Evolutionary conservation across 352 stramenopile species (phyloP), one percentile per base, ranked within the genome.

Genomic region (Phytophthora nicotianae): DNA sequence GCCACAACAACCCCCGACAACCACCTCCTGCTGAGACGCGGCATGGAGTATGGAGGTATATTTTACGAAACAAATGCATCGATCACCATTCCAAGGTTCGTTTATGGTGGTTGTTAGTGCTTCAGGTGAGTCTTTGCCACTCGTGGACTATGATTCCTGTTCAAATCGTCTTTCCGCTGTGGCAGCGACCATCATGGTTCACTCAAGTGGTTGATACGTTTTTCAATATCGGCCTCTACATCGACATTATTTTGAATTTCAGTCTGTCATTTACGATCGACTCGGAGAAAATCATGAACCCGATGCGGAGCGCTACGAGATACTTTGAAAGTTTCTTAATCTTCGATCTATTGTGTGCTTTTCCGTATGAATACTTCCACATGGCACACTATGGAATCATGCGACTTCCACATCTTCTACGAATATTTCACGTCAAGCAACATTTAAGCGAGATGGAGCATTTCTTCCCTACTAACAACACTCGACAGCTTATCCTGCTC

Each of bases 201-300:
- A 72, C 75, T 32, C 46, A 62, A 21, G 11, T 50, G 3, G 1
- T 74, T 0, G 83, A 88, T 41, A 33, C 42, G 0, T 5, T 88
- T 10, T 72, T 68, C 5, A 74, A 75, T 37, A 4, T 73, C 10
- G 40, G 70, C 1, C 42, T 89, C 4, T 62, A 64, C 8, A 54
- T 70, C 5, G 79, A 89, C 24, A 56, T 90, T 5, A 62, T 86
- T 16, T 23, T 88, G 7, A 90, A 88, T 47, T 75, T 88, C 21
- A 85, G 78, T 11, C 56, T 89, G 0, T 85, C 79, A 4, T 90
- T 82, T 50, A 71, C 56, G 3, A 38, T 68, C 9, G 60, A 89
- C 35, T 65, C 77, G 1, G 81, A 90, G 40, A 89, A 83, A 29
- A 89, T 89, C 23, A 64, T 77, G 37, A 65, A 86, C 16, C 60